Base-by-base conservation (phyloP, 176 grass and related monocot genomes). In the Areca catechu region DNA sequence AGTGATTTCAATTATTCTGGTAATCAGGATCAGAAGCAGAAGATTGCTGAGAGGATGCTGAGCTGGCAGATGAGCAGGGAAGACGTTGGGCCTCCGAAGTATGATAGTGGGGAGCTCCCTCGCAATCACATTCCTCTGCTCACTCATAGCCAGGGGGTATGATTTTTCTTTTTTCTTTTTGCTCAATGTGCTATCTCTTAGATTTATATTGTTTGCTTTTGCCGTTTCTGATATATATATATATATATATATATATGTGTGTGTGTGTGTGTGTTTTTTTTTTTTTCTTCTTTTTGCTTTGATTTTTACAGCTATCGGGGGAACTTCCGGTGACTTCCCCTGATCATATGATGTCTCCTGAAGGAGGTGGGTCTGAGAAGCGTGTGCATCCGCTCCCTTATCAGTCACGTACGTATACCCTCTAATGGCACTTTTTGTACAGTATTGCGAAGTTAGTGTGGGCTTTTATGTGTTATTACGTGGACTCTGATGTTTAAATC, bases 281-380 rank as follows among this genome's bases (percentile, higher is more conserved):
- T 9, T 29, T 34, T 34, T 67, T 23, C 7, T 53, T 23, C 56
- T 20, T 28, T 53, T 72, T 56, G 14, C 65, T 17, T 63, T 25
- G 60, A 48, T 61, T 56, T 55, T 47, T 76, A 43, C 78, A 97
- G 92, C 57, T 80, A 43, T 97, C 92, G 16, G 92, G 92, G 37
- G 92, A 97, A 67, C 74, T 97, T 58, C 81, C 92, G 52, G 83
- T 78, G 63, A 77, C 80, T 1, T 97, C 83, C 15, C 92, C 86
- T 49, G 92, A 91, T 49, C 92, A 91, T 79, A 80, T 91, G 77
- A 88, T 97, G 92, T 97, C 83, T 60, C 92, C 86, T 61, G 62
- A 55, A 64, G 90, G 86, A 27, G 91, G 80, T 72, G 80, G 91
- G 0, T 12, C 34, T 43, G 34, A 10, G 60, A 97, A 82, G 68